These are phyloP conservation scores for Ganoderma resinaceum DNA, from an alignment of 1,284 basidiomycete genomes.

Conservation along the genomic window DNA sequence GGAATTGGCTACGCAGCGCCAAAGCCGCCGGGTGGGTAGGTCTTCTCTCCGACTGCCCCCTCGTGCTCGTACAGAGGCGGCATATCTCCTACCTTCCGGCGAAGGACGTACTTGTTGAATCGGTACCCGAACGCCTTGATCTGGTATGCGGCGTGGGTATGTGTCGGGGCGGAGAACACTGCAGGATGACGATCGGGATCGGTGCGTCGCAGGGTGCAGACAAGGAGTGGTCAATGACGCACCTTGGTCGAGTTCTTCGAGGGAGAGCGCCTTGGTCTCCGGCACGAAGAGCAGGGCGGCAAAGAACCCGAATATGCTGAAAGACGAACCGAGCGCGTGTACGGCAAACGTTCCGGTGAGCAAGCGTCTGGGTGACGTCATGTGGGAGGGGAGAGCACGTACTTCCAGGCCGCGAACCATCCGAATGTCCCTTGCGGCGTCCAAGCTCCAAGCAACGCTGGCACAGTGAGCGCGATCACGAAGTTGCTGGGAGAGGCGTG, in stretches of 20 bases:
- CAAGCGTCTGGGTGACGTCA: background rate
- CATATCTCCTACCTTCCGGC: slow-evolving; percentile 47
- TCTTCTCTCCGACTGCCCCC: slow-evolving; percentile 5
- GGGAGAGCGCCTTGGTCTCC: slow-evolving; percentile 78
- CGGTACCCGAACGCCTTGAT: slow-evolving; percentile 57
- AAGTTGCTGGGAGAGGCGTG: slow-evolving; percentile 47
- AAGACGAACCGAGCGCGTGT: background rate
- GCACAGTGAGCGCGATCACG: slow-evolving; percentile 72
- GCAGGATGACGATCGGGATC: background rate
- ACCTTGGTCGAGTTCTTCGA: slow-evolving; percentile 65
- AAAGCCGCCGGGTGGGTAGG: background rate
- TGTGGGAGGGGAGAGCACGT: background rate
- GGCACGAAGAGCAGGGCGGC: slow-evolving; percentile 70
- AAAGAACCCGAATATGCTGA: slow-evolving; percentile 50
- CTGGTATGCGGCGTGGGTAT: slow-evolving; percentile 65
- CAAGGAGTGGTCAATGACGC: background rate
- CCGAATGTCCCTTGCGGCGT: slow-evolving; percentile 70
- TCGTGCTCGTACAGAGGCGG: slow-evolving; percentile 45
- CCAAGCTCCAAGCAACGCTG: slow-evolving; percentile 62
- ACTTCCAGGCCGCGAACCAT: slow-evolving; percentile 53
- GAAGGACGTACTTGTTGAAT: slow-evolving; percentile 55
- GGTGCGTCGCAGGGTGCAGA: too few relatives aligned
- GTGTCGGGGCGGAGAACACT: slow-evolving; percentile 72
- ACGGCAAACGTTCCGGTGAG: background rate
- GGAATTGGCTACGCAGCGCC: background rate